Percentiles rank a stretch among this genome's conserved stretches.
phyloP scores from a whole-genome alignment of 192 early-diverging fungal genomes.

The Dissophora ornata region DNA sequence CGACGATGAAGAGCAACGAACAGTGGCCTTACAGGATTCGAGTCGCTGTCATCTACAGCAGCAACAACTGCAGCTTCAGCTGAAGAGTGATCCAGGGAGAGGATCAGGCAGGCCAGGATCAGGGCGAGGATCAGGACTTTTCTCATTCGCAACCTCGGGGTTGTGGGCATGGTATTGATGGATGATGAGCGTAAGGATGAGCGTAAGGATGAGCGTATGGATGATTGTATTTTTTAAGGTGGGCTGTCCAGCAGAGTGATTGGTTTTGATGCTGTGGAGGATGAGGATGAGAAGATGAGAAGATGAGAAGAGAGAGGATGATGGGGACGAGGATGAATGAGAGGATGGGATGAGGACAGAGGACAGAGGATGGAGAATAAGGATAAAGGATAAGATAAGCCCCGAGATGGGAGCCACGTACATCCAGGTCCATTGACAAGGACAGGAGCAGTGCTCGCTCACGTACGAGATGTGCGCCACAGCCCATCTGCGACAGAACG shows the following conservation, averaged over 20 bases:
- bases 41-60: conserved; percentile 7
- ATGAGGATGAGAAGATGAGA: too few relatives aligned
- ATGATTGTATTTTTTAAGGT: too few relatives aligned
- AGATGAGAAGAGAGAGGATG: background rate
- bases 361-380: background rate
- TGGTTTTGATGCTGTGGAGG: too few relatives aligned
- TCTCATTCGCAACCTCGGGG: conserved; percentile 16
- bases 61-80: conserved; percentile 5
- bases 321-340: background rate
- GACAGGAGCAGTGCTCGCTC: too few relatives aligned
- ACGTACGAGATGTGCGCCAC: too few relatives aligned
- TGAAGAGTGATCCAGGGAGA: conserved; percentile 4
- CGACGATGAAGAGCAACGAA: background rate
- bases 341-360: background rate
- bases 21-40: conserved; percentile 9
- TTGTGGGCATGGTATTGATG: background rate
- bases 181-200: too few relatives aligned
- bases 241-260: too few relatives aligned
- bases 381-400: conserved; percentile 6
- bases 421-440: too few relatives aligned
- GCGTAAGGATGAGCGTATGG: background rate
- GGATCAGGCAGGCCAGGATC: conserved; percentile 17
- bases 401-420: too few relatives aligned
- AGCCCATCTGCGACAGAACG: too few relatives aligned
- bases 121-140: conserved; percentile 14